phyloP scores from a whole-genome alignment of 257 asterid species.

The Jacaranda mimosifolia region DNA sequence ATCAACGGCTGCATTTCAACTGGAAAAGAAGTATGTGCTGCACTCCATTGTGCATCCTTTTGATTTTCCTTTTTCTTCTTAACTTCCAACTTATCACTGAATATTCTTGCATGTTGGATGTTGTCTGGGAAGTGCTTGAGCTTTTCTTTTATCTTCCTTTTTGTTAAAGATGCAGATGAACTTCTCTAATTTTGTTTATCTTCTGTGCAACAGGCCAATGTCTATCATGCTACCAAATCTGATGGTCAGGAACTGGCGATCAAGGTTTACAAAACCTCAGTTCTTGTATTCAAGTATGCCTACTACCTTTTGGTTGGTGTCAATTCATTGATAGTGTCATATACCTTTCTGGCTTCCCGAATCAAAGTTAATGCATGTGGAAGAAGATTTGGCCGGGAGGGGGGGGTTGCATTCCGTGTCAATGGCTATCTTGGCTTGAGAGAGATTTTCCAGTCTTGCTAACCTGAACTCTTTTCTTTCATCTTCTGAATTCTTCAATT shows the following conservation, averaged over 20 bases:
- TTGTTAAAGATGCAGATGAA: conserved; percentile 7
- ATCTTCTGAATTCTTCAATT: conserved; percentile 1
- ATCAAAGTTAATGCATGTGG: background rate
- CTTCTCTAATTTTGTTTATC: conserved; percentile 22
- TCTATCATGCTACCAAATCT: conserved; percentile 90
- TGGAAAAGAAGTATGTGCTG: conserved; percentile 87
- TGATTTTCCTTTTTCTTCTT: conserved; percentile 14
- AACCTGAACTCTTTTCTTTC: conserved; percentile 10
- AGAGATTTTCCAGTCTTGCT: conserved; percentile 17
- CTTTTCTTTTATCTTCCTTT: conserved; percentile 9
- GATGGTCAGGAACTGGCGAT: conserved; percentile 91
- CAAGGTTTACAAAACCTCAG: conserved; percentile 93
- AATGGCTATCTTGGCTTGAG: conserved; percentile 6
- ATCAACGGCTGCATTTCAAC: conserved; percentile 99
- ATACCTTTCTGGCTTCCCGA: background rate
- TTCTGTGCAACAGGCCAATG: conserved; percentile 78
- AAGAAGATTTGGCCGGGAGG: no score
- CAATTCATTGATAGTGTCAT: conserved; percentile 14
- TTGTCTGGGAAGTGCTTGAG: conserved; percentile 22
- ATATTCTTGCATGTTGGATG: conserved; percentile 13
- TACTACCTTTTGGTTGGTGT: conserved; percentile 34
- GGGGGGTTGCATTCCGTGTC: no score
- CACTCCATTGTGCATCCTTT: background rate
- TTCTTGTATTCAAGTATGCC: conserved; percentile 90
- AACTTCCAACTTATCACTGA: background rate